phyloP scores from a whole-genome alignment of 495 filamentous ascomycete genomes.

The Tuber calosporum region DNA sequence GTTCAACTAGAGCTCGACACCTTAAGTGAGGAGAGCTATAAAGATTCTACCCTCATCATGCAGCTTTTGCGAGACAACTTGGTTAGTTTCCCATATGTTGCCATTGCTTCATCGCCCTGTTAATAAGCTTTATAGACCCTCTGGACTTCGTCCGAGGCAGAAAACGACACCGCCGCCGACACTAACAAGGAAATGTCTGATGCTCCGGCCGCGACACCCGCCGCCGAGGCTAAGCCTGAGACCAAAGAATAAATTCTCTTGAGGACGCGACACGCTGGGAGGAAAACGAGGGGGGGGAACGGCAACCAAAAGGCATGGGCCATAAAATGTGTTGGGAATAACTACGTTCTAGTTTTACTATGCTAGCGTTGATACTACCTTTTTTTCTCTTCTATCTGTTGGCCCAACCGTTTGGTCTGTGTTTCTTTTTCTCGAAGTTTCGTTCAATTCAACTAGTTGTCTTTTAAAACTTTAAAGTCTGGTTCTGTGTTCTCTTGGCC shows the following conservation, averaged over 20 bases:
- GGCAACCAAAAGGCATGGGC: conserved; percentile 33
- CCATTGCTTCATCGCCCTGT: conserved; percentile 12
- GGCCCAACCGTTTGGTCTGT: conserved; percentile 31
- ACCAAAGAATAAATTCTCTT: conserved; percentile 30
- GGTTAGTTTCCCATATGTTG: conserved; percentile 53
- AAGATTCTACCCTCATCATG: conserved; percentile 99
- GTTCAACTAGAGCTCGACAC: conserved; percentile 78
- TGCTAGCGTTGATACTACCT: conserved; percentile 35
- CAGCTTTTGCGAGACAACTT: conserved; percentile 97
- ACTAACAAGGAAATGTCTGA: conserved; percentile 54
- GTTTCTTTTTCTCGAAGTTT: conserved; percentile 29
- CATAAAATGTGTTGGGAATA: conserved; percentile 38
- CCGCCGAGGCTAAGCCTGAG: conserved; percentile 56
- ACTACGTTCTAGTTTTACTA: conserved; percentile 31
- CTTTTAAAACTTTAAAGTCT: conserved; percentile 35
- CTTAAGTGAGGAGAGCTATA: conserved; percentile 99
- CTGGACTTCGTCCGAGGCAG: conserved; percentile 98
- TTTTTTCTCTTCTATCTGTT: conserved; percentile 36
- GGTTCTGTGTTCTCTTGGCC: conserved; percentile 29
- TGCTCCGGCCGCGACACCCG: conserved; percentile 47
- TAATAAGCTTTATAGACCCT: conserved; percentile 63
- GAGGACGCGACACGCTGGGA: conserved; percentile 4
- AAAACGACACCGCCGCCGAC: conserved; percentile 61
- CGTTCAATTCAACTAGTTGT: conserved; percentile 37
- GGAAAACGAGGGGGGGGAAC: conserved; percentile 5